Evolutionary conservation across 768 basidiomycete genomes (phyloP), one percentile per base, ranked within the genome.

Genomic region (Phaffia australis): DNA sequence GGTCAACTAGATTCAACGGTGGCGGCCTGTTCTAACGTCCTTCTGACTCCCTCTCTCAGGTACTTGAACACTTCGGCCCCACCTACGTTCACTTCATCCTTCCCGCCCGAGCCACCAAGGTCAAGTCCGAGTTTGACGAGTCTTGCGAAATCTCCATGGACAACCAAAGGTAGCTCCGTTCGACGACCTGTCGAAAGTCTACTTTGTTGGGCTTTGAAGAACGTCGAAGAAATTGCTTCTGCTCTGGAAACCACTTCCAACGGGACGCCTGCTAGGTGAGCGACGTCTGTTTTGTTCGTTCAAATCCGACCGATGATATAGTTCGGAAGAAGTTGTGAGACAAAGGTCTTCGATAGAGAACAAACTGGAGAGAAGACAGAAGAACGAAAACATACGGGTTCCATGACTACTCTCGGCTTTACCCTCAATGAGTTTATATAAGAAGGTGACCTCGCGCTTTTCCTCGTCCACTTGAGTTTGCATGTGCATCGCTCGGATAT

Each of bases 401-500:
- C 76, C 76, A 61, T 75, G 73, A 32, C 71, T 72, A 2, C 74
- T 75, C 57, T 77, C 73, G n/a, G 73, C 76, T 21, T 72, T 71
- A 21, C 72, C 73, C 18, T 74, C 72, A 47, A 93, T 83, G 42
- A 98, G 84, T 78, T 97, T 95, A 80, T 94, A 98, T 23, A 97
- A 80, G 80, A 97, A 98, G 23, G 91, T 83, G 50, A 88, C 92
- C 79, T 89, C 88, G 62, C 87, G 83, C 74, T 88, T 89, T 70
- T 89, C 87, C 60, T 97, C 91, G 71, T 97, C 89, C 8, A 98
- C 87, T 57, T 88, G 80, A 0, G 94, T 97, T 23, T 87, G 82
- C 95, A 99, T 97, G 76, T 95, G 85, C 87, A 94, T 94, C 64
- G 86, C 88, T 64, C 89, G 81, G 71, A 98, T 88, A 72, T 93